Percentiles rank a stretch among this genome's conserved stretches.
Conservation (phyloP, 2,329 filamentous ascomycete genomes). For the Cercospora sp. region DNA sequence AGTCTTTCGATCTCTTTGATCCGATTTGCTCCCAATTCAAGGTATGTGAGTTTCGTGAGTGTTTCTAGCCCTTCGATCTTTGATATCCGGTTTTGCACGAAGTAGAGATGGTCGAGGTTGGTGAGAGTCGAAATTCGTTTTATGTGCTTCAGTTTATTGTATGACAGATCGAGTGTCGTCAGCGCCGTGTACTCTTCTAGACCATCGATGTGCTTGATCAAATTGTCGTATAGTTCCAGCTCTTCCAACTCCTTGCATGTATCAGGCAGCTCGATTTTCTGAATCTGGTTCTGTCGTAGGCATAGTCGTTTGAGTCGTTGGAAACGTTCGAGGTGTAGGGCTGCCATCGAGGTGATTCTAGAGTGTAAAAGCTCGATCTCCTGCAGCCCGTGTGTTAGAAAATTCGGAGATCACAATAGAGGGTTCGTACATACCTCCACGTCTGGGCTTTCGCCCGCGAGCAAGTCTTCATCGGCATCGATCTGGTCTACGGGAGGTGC, state of each 20-base stretch:
- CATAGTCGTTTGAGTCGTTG: slow-evolving; percentile 69
- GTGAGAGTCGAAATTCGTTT: slow-evolving; percentile 79
- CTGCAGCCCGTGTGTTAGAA: slow-evolving; percentile 41
- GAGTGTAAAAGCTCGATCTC: slow-evolving; percentile 91
- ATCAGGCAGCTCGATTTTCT: slow-evolving; percentile 72
- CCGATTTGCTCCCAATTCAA: slow-evolving; percentile 90
- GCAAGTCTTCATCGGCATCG: slow-evolving; percentile 71
- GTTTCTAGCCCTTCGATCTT: slow-evolving; percentile 81
- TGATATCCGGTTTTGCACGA: slow-evolving; percentile 92
- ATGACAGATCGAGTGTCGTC: slow-evolving; percentile 82
- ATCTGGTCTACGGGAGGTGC: slow-evolving; percentile 71
- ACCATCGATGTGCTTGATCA: slow-evolving; percentile 81
- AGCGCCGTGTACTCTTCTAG: slow-evolving; percentile 76
- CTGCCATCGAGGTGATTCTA: slow-evolving; percentile 74
- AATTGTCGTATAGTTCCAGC: slow-evolving; percentile 94
- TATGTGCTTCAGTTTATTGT: slow-evolving; percentile 99
- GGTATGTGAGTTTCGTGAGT: slow-evolving; percentile 71
- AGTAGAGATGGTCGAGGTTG: slow-evolving; percentile 78
- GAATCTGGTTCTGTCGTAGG: slow-evolving; percentile 88
- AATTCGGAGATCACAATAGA: background rate
- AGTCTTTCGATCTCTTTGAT: slow-evolving; percentile 88
- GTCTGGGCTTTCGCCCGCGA: slow-evolving; percentile 59
- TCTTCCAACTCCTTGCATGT: slow-evolving; percentile 67
- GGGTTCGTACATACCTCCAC: slow-evolving; percentile 47
- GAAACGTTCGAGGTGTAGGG: slow-evolving; percentile 82